Base-by-base conservation (phyloP, 495 filamentous ascomycete species). In the Penicillium parvum region DNA sequence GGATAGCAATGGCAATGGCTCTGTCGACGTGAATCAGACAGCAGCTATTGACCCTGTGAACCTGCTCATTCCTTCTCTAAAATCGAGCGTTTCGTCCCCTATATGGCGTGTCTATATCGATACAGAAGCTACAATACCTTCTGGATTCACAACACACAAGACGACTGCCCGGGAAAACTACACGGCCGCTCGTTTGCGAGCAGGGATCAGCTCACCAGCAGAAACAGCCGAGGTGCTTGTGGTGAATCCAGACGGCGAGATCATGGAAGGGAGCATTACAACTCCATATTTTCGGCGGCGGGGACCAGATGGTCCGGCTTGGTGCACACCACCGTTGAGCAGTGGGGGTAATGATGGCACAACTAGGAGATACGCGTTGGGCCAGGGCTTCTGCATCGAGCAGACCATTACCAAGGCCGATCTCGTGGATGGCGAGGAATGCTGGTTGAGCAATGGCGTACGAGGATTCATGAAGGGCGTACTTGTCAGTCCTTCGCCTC, bases 241-340 rank as follows among this genome's bases (percentile, higher is more conserved):
- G 18, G 69, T 88, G 39, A 88, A 86, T 55, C 61, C 63, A 1
- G 56, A 73, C 16, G 75, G 76, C 2, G 78, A 88, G 40, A 63
- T 95, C 7, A 94, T 94, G 83, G 92, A 98, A 58, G 88, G 88
- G 12, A 89, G 82, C 50, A 76, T 85, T 19, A 87, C 85, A 2
- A 92, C 82, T 9, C 78, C 85, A 1, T 95, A 88, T 58, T 86
- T 96, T 49, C 83, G 76, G 72, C 75, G 83, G 33, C 64, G 47
- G 9, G 10, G 25, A 11, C 14, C 27, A 5, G 33, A 27, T 8
- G 43, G 14, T 15, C 32, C 53, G 15, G 45, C 47, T 29, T 73
- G 70, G 70, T 47, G 68, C 22, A 72, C 70, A 12, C 70, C 70
- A 7, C 65, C 64, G 22, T 55, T 67, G 37, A 58, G 53, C 30